These are phyloP conservation scores for Fusarium sp. DNA, from an alignment of 2,329 filamentous ascomycete genomes.

Conservation along the genomic window DNA sequence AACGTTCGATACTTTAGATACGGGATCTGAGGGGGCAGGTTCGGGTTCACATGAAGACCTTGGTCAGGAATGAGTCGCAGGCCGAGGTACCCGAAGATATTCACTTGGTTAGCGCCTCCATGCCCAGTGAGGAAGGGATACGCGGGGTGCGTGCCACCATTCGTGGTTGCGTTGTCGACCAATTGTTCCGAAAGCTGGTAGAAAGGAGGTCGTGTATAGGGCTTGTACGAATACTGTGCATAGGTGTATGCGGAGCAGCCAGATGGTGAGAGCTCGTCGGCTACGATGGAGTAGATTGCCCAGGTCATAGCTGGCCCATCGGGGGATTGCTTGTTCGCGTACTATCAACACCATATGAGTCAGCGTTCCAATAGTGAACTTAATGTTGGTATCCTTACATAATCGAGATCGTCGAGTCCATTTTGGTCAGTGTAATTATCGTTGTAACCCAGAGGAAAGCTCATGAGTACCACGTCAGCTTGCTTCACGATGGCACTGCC, in stretches of 20 bases:
- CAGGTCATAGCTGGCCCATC: slow-evolving; percentile 1
- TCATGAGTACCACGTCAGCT: neutral
- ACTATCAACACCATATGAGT: neutral
- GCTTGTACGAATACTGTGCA: neutral
- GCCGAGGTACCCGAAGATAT: neutral
- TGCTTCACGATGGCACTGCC: neutral
- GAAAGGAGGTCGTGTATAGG: neutral
- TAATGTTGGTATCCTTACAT: neutral
- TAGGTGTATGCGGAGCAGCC: slow-evolving; percentile 5
- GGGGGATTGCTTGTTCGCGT: neutral
- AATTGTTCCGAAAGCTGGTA: slow-evolving; percentile 4
- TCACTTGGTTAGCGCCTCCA: neutral
- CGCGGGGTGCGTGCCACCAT: neutral
- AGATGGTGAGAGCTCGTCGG: neutral
- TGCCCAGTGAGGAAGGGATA: neutral
- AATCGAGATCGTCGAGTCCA: neutral
- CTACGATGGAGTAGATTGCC: slow-evolving; percentile 8
- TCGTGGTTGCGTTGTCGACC: neutral
- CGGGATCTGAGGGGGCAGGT: neutral
- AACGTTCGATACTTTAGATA: neutral
- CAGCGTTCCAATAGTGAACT: too few relatives aligned
- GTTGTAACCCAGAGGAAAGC: neutral
- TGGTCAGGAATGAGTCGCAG: neutral
- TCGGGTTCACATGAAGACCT: neutral
- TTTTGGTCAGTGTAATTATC: slow-evolving; percentile 8